phyloP scores from a whole-genome alignment of 2,329 filamentous ascomycete genomes.

The Alternaria viburni region DNA sequence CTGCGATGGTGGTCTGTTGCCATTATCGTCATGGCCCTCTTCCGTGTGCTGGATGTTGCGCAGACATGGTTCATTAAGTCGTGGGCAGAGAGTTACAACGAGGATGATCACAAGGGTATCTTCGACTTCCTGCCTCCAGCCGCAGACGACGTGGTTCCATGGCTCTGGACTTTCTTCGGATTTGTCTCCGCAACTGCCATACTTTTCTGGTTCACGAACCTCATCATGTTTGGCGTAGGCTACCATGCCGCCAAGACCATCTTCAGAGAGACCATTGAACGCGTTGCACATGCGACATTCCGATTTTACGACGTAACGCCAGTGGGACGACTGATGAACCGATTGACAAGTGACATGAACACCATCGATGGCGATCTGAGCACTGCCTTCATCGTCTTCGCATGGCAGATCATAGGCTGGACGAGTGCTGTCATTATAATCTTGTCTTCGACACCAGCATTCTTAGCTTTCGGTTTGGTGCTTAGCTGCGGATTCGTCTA shows the following conservation, averaged over 20 bases:
- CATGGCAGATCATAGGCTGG: slow-evolving; percentile 75
- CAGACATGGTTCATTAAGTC: slow-evolving; percentile 84
- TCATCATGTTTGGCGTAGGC: slow-evolving; percentile 76
- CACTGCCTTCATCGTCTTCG: slow-evolving; percentile 72
- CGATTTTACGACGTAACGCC: slow-evolving; percentile 92
- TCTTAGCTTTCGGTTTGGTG: slow-evolving; percentile 72
- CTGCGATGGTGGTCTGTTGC: slow-evolving; percentile 74
- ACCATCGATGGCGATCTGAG: slow-evolving; percentile 89
- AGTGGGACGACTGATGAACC: slow-evolving; percentile 88
- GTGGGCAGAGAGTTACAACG: slow-evolving; percentile 79
- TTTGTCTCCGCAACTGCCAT: slow-evolving; percentile 54
- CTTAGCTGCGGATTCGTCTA: slow-evolving; percentile 73
- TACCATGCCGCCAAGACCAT: slow-evolving; percentile 78
- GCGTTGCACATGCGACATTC: slow-evolving; percentile 81
- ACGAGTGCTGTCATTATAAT: slow-evolving; percentile 77
- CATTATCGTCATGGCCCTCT: slow-evolving; percentile 66
- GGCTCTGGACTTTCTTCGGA: slow-evolving; percentile 73
- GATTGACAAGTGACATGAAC: slow-evolving; percentile 87
- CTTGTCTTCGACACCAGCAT: slow-evolving; percentile 75
- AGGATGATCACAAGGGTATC: slow-evolving; percentile 33
- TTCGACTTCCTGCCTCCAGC: slow-evolving; percentile 68
- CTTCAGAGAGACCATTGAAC: slow-evolving; percentile 74
- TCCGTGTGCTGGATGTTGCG: slow-evolving; percentile 68
- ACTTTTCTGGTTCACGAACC: slow-evolving; percentile 64
- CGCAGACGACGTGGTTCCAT: slow-evolving; percentile 69